These are phyloP conservation scores for Phialocephala subalpina DNA, from an alignment of 2,329 filamentous ascomycete genomes.

Conservation along the genomic window DNA sequence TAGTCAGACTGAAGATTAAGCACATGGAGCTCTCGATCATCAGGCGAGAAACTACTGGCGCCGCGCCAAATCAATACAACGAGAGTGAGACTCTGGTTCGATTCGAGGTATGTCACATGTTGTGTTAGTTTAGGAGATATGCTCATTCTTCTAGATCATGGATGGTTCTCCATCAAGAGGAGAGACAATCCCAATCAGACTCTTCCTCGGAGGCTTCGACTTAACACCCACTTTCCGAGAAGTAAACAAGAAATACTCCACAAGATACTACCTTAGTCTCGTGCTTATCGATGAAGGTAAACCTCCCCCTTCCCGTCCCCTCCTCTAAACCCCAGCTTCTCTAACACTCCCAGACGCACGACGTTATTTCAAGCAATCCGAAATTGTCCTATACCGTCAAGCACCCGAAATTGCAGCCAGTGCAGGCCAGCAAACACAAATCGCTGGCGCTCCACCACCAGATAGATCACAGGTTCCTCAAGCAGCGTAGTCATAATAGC, in stretches of 20 bases:
- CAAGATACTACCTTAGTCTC: constrained; percentile 94
- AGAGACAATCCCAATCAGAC: constrained; percentile 92
- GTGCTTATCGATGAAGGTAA: constrained; percentile 94
- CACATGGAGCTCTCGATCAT: constrained; percentile 99
- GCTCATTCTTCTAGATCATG: constrained; percentile 76
- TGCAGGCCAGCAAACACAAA: constrained; percentile 45
- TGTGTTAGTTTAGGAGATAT: not conserved
- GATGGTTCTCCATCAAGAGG: constrained; percentile 96
- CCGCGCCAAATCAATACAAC: constrained; percentile 98
- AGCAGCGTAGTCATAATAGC: constrained; percentile 19
- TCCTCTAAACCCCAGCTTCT: constrained; percentile 2
- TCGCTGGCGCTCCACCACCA: constrained; percentile 44
- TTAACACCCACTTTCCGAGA: constrained; percentile 97
- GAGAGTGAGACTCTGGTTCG: constrained; percentile 98
- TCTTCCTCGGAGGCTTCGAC: constrained; percentile 98
- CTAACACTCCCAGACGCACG: constrained; percentile 74
- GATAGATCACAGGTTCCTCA: constrained; percentile 36
- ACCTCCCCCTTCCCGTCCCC: constrained; percentile 8
- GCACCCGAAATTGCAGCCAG: constrained; percentile 61
- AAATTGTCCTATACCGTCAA: constrained; percentile 96
- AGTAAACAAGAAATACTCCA: constrained; percentile 99
- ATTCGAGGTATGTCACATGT: constrained; percentile 74
- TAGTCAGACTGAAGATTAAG: constrained; percentile 98
- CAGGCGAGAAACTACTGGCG: constrained; percentile 92
- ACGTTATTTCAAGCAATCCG: constrained; percentile 98